Base-by-base conservation (phyloP, 2,329 filamentous ascomycete genomes). In the Hortaea werneckii region DNA sequence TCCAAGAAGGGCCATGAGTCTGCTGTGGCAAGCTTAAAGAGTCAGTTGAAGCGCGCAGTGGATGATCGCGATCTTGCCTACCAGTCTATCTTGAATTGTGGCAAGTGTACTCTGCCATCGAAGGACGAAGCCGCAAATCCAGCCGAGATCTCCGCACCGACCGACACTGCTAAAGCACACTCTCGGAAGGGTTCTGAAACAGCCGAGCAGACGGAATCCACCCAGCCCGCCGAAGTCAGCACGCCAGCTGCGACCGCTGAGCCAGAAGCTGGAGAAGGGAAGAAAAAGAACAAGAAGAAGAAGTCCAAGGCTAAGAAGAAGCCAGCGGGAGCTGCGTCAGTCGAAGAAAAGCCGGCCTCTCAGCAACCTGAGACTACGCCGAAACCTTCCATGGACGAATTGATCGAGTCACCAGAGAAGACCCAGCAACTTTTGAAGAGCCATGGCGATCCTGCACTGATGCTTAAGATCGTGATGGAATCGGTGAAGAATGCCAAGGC, bases 291-390 rank as follows among this genome's bases (percentile, higher is more conserved):
- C 53, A 72, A 71, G 54, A 72, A 86, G 63, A 94, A 90, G 72
- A 95, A 67, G 54, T 69, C 69, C 44, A 72, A 87, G 62, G 92
- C 89, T 70, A 95, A 94, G 76, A 85, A 94, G 76, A 85, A 89
- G 71, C 79, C 78, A 12, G 77, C 44, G 30, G 29, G 46, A 30
- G 32, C 32, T 35, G 32, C 32, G 9, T 9, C 32, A n/a, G 32
- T 9, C n/a, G 32, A n/a, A 9, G 50, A 47, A 5, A 45, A 48
- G 12, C 37, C 48, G 29, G 43, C 49, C 26, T 45, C 53, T 34
- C 43, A 51, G 10, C 48, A 43, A 3, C 41, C 53, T 12, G 11
- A 29, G 6, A 9, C 29, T 10, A 37, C 13, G n/a, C 35, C 44
- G 12, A 20, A 5, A 10, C 44, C 45, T 3, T 49, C 51, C 5